Conservation (phyloP, 345 rosid genomes). For the Dimocarpus longan region DNA sequence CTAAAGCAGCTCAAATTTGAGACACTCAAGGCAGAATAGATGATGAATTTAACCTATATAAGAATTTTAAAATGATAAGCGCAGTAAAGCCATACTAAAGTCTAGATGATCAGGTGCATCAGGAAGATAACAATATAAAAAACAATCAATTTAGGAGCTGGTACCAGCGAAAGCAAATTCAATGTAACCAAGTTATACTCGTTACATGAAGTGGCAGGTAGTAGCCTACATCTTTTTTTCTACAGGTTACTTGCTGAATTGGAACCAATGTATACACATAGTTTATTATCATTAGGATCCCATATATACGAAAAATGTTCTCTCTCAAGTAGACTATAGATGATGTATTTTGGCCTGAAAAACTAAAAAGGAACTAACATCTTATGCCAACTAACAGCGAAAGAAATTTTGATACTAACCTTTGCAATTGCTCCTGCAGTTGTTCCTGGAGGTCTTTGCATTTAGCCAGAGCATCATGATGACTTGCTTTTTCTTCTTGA, state of each 20-base stretch:
- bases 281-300: background rate
- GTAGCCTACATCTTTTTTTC: background rate
- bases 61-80: no score
- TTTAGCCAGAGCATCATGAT: conserved; percentile 58
- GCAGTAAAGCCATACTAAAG: background rate
- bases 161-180: no score
- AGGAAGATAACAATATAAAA: no score
- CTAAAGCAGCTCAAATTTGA: background rate
- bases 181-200: background rate
- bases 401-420: conserved; percentile 40
- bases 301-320: background rate
- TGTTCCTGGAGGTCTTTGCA: conserved; percentile 84
- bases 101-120: no score
- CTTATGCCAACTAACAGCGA: background rate
- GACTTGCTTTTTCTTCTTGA: conserved; percentile 59
- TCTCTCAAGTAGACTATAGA: background rate
- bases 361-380: background rate
- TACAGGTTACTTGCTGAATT: background rate
- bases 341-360: background rate
- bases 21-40: no score
- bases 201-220: background rate
- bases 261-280: background rate
- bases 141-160: no score
- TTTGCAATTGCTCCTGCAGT: conserved; percentile 79
- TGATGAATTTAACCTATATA: no score